These are phyloP conservation scores for Mycogone perniciosa DNA, from an alignment of 2,329 filamentous ascomycete species.

Conservation along the genomic window DNA sequence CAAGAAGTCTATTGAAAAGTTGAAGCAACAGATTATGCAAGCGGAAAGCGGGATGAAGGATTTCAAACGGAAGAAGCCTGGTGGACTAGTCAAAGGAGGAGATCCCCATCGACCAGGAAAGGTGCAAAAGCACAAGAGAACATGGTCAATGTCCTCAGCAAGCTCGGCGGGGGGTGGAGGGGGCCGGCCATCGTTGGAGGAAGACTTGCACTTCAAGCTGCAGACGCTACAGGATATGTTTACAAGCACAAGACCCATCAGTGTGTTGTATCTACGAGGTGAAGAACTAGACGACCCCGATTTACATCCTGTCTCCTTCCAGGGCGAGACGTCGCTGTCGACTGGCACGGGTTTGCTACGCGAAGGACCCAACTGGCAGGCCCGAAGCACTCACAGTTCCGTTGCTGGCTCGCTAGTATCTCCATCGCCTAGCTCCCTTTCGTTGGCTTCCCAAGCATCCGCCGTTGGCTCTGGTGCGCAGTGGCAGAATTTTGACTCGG, in stretches of 20 bases:
- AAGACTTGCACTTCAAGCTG: slow-evolving; percentile 73
- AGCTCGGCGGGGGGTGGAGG: slow-evolving; percentile 49
- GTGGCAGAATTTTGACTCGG: slow-evolving; percentile 54
- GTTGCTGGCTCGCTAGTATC: slow-evolving; percentile 58
- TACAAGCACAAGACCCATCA: slow-evolving; percentile 72
- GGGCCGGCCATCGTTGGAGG: slow-evolving; percentile 51
- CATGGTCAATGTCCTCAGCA: slow-evolving; percentile 87
- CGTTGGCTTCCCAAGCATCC: slow-evolving; percentile 52
- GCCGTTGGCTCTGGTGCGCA: slow-evolving; percentile 35
- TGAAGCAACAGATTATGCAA: slow-evolving; percentile 88
- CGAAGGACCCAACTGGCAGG: slow-evolving; percentile 45
- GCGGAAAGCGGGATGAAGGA: slow-evolving; percentile 62
- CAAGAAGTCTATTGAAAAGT: slow-evolving; percentile 92
- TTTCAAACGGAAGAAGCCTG: slow-evolving; percentile 57
- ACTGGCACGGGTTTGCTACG: slow-evolving; percentile 42
- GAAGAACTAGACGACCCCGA: slow-evolving; percentile 76
- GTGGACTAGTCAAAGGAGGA: slow-evolving; percentile 41
- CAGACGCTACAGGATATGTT: slow-evolving; percentile 83
- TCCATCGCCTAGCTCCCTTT: slow-evolving; percentile 59
- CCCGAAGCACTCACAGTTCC: slow-evolving; percentile 49
- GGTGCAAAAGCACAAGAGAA: slow-evolving; percentile 81
- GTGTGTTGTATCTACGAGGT: slow-evolving; percentile 70
- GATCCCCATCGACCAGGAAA: slow-evolving; percentile 65
- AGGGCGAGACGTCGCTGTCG: slow-evolving; percentile 59
- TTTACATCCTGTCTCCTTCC: slow-evolving; percentile 65